A percentile compares a stretch with the other conserved stretches of the same genome.
phyloP scores from a whole-genome alignment of 2,329 filamentous ascomycete species.

The Myotisia sp. region DNA sequence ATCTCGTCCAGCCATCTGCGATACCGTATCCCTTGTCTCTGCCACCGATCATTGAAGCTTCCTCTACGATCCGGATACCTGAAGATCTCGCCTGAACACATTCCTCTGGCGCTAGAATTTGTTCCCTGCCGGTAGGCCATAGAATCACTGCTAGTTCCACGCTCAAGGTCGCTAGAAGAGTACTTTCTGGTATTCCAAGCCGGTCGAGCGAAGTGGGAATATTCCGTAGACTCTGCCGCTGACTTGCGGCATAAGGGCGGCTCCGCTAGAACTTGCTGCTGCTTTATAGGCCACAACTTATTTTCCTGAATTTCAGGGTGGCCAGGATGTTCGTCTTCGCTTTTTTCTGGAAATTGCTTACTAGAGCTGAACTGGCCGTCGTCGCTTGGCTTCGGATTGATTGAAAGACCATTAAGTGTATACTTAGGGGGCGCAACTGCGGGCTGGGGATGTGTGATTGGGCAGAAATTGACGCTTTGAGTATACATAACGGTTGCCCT shows the following conservation, averaged over 20 bases:
- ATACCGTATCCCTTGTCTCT: slow-evolving; percentile 1
- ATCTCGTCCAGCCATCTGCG: slow-evolving; percentile 1
- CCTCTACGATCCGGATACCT: not conserved
- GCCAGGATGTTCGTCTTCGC: not conserved
- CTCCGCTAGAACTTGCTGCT: not conserved
- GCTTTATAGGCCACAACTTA: not conserved
- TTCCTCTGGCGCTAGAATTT: not conserved
- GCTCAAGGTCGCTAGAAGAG: slow-evolving; percentile 1
- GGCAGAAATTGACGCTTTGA: too few species aligned
- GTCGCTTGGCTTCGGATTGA: not conserved
- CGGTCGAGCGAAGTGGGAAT: not conserved
- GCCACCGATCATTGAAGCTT: not conserved
- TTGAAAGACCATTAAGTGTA: too few species aligned
- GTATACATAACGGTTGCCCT: too few species aligned
- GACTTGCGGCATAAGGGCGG: not conserved
- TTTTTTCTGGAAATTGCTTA: not conserved
- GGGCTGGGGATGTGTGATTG: too few species aligned
- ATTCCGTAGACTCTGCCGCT: not conserved
- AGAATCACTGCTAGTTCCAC: slow-evolving; percentile 1
- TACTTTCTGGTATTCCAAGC: slow-evolving; percentile 1
- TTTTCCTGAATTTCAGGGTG: too few species aligned
- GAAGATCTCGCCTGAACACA: not conserved
- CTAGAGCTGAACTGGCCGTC: not conserved
- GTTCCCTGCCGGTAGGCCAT: not conserved
- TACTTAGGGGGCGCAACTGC: too few species aligned